Evolutionary conservation across 495 filamentous ascomycete species (phyloP).

Genomic region (Cryomyces antarcticus): DNA sequence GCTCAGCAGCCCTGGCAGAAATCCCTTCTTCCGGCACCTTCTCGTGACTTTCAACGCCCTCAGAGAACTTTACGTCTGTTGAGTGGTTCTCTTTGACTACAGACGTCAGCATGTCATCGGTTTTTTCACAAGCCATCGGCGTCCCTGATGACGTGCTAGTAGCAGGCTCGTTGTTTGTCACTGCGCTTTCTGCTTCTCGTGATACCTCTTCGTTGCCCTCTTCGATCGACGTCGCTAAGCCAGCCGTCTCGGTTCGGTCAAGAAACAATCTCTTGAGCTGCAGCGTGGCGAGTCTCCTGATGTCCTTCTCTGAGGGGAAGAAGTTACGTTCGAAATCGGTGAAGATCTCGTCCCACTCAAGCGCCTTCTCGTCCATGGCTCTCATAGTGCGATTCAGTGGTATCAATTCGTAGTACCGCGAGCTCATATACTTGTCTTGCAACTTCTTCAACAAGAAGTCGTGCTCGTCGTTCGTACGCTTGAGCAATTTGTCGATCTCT

Average conservation of each 20-base stretch:
- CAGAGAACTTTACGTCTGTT: neutral
- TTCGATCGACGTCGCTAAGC: constrained; percentile 46
- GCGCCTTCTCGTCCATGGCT: constrained; percentile 77
- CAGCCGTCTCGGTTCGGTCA: constrained; percentile 57
- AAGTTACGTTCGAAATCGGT: constrained; percentile 80
- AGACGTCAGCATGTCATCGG: constrained; percentile 42
- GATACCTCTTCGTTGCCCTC: constrained; percentile 15
- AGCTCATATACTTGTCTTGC: constrained; percentile 76
- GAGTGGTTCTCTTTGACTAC: constrained; percentile 44
- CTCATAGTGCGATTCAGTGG: constrained; percentile 75
- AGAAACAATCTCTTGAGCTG: constrained; percentile 92
- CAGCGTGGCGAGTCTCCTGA: constrained; percentile 70
- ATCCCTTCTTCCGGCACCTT: too few relatives aligned
- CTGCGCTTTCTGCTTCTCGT: too few relatives aligned
- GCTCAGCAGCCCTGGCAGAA: too few relatives aligned
- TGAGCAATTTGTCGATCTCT: constrained; percentile 55
- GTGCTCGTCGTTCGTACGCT: constrained; percentile 67
- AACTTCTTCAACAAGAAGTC: constrained; percentile 47
- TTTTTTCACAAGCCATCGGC: constrained; percentile 24
- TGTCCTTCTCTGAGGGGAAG: constrained; percentile 94
- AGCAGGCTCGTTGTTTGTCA: too few relatives aligned
- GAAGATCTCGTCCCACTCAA: constrained; percentile 84
- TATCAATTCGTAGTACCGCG: constrained; percentile 90
- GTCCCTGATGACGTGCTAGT: constrained; percentile 7
- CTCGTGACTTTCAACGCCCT: too few relatives aligned